Evolutionary conservation across 108 stramenopile genomes (phyloP), one percentile per base, ranked within the genome.

Genomic region (Nannochloropsis gaditana): DNA sequence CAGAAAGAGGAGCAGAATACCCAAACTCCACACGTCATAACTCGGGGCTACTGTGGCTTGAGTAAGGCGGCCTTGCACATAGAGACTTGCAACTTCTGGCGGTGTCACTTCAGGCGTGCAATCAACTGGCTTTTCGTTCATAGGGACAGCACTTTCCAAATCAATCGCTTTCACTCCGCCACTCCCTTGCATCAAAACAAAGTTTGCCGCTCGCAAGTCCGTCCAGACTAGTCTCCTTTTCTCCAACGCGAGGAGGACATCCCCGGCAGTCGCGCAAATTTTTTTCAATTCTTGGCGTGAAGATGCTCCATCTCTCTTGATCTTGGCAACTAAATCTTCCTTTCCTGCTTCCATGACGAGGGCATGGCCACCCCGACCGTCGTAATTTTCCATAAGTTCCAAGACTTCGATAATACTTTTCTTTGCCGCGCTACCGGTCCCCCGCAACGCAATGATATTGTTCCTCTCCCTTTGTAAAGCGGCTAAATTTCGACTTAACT

Each of bases 11-110:
- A 73, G 59, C 59, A 73, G n/a, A 73, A 73, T 73, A n/a, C 59
- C 59, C 59, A 73, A 73, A n/a, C 59, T 73, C 59, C 59, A 73
- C 59, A 73, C 59, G 59, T 73, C 59, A 73, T 73, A 73, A 73
- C 59, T 73, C 15, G 59, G 15, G 19, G n/a, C 59, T n/a, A n/a
- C 59, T n/a, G n/a, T n/a, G n/a, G 59, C 59, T n/a, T 73, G 5
- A 15, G 59, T 73, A 15, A 73, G n/a, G 19, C 59, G 59, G 15
- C 59, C 59, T 73, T 73, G 59, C 19, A 73, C 59, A 73, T 73
- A 73, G 4, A 73, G n/a, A 5, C 59, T 15, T 73, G 59, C 59
- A 73, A 73, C 6, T n/a, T 73, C 59, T 15, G 59, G 59, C n/a
- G 59, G 59, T 73, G 59, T 73, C 59, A 73, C 59, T n/a, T 73